Evolutionary conservation across 129 eudicot genomes (phyloP).

Genomic region (carrot (Daucus carota)): DNA sequence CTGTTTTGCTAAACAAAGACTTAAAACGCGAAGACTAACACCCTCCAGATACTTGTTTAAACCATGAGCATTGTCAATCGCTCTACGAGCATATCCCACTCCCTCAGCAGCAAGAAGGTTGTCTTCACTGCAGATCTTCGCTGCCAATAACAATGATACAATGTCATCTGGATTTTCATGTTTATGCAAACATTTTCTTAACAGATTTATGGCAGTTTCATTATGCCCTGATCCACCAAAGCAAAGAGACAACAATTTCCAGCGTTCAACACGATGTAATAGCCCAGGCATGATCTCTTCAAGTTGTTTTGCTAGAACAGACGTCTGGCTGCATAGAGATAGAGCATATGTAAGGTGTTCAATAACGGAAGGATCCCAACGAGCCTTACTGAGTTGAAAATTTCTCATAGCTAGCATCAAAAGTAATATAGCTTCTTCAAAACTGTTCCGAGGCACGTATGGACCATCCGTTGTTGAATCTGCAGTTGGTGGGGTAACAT

Average conservation of each 20-base stretch:
- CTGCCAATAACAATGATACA: conserved; percentile 50
- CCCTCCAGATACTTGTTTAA: conserved; percentile 57
- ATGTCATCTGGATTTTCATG: conserved; percentile 73
- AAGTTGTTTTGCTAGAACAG: conserved; percentile 66
- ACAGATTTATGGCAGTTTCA: conserved; percentile 48
- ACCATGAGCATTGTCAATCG: conserved; percentile 42
- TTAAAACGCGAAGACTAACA: conserved; percentile 66
- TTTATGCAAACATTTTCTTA: conserved; percentile 61
- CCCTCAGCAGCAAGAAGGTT: conserved; percentile 64
- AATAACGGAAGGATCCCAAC: conserved; percentile 70
- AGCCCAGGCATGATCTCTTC: conserved; percentile 87
- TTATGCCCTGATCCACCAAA: conserved; percentile 44
- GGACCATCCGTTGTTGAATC: conserved; percentile 60
- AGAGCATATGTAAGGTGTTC: conserved; percentile 90
- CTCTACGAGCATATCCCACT: conserved; percentile 66
- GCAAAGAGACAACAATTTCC: conserved; percentile 74
- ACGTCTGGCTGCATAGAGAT: conserved; percentile 72
- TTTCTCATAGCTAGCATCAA: conserved; percentile 81
- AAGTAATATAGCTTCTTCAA: conserved; percentile 86
- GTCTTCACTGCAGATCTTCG: conserved; percentile 76
- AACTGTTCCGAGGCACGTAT: conserved; percentile 63
- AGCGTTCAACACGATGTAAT: conserved; percentile 58
- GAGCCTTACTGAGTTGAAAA: conserved; percentile 56
- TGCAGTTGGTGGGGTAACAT: conserved; percentile 63
- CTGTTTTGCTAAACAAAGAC: conserved; percentile 82